Base-by-base conservation (phyloP, 73 alveolate species). In the Stentor coeruleus region DNA sequence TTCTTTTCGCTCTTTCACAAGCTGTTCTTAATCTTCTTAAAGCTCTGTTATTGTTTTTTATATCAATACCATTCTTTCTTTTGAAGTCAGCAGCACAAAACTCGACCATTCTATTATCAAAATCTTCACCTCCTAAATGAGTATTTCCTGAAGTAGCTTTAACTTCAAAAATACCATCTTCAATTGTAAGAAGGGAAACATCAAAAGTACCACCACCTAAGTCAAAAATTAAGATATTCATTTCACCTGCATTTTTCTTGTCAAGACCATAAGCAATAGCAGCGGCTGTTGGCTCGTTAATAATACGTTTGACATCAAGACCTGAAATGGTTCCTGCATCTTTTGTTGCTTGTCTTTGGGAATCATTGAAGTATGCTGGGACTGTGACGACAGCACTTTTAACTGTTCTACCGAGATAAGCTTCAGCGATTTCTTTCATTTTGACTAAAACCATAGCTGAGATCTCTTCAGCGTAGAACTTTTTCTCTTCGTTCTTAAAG, bases 241-340 rank as follows among this genome's bases (percentile, higher is more conserved):
- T 83, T 83, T 93, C 95, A 35, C 86, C 88, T 74, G 41, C 72
- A 4, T 82, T 57, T 86, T 91, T 94, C 77, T 85, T 81, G 76
- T 91, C 96, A 74, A 95, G 91, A 11, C 99, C 99, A 76, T 92
- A 91, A 35, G 99, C 97, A 39, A 95, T 90, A 39, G 98, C 93
- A 11, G 99, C 98, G 3, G 99, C 97, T 59, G 98, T 92, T 31
- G 99, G 98, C 86, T 92, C 99, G 81, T 96, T 96, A 28, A 96
- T 91, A 86, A 96, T 95, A 81, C 98, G 76, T 59, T 89, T 88
- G 0, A 95, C 99, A 73, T 95, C 85, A 6, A 95, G 72, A 28
- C 99, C 99, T 30, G 99, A 96, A 49, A 95, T 95, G 76, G 86
- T 81, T 4, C 98, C 99, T 0, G 99, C 99, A 37, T 91, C 98